Base-by-base conservation (phyloP, 306 rosid genomes). In the Quercus suber region DNA sequence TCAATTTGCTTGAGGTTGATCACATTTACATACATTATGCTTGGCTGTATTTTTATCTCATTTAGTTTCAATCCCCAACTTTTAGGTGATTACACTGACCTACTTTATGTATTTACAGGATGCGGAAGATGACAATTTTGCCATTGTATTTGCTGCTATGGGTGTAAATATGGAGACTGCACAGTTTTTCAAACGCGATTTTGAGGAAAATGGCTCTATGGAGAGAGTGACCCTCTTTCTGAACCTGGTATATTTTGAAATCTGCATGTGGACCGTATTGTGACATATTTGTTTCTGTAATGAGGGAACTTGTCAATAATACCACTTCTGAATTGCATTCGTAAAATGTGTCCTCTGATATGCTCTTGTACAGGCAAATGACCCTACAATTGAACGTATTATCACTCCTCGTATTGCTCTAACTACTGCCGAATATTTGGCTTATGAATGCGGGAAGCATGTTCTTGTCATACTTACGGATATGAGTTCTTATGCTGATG, bases 131-230 rank as follows among this genome's bases (percentile, higher is more conserved):
- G 99, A 96, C 90, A 93, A 96, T 80, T 96, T 96, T 81, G 99
- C 99, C 84, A 96, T 93, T 83, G 99, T 95, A 80, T 96, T 96
- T 89, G 99, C 99, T 18, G 99, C 99, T 82, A 96, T 96, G 99
- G 99, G 99, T 79, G 99, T 96, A 78, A 96, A 96, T 87, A 96
- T 96, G 99, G 99, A 96, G 87, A 90, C 99, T 73, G 99, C 99
- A 25, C 99, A 96, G 86, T 96, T 96, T 83, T 96, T 96, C 76
- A 96, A 96, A 81, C 98, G 99, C 55, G 99, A 96, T 87, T 96
- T 96, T 81, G 99, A 96, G 93, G 99, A 96, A 87, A 93, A 96
- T 85, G 99, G 99, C 55, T 96, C 99, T 41, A 96, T 96, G 99
- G 99, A 96, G 90, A 93, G 99, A 88, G 99, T 96, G 87, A 96